Evolutionary conservation across 2,329 filamentous ascomycete genomes (phyloP), one percentile per base, ranked within the genome.

Genomic region (Phialemonium atrogriseum): DNA sequence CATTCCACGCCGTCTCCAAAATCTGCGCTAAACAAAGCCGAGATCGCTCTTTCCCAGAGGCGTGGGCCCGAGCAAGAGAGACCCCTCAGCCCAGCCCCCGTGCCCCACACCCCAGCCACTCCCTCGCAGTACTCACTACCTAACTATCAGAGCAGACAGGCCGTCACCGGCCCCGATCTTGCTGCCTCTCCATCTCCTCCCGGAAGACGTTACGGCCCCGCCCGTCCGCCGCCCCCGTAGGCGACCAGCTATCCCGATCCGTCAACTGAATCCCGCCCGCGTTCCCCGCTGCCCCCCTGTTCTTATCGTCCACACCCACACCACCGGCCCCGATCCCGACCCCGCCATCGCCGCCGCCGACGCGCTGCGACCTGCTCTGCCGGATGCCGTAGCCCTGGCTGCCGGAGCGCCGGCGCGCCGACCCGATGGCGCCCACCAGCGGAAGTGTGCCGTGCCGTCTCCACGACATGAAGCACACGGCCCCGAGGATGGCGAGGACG

Each of bases 201-300:
- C 54, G 46, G 35, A 60, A 60, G n/a, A 56, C 48, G 20, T 59
- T 59, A 17, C 35, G 35, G 23, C 47, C 47, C n/a, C n/a, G n/a
- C 14, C 16, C 26, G 24, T 27, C 11, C 32, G 14, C 18, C 21
- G 30, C 4, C 27, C 23, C 23, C 15, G 44, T 49, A 5, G 48
- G 47, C 30, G 45, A 49, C 49, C 51, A 54, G 32, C 47, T 51
- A 12, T 48, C 49, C 8, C 49, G 40, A 33, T 53, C 46, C 16
- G 47, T 51, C 13, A 58, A 35, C 43, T 52, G 41, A 13, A 57
- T 48, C 7, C 46, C 46, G 1, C 34, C 36, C 3, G 16, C 27
- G 2, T 28, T 25, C 13, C 24, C 19, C 31, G 24, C 32, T 5
- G 36, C 32, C 10, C 31, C 39, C 17, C 38, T 38, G 15, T 39